phyloP scores from a whole-genome alignment of 2,329 filamentous ascomycete species.

The Epichloe coenophiala region DNA sequence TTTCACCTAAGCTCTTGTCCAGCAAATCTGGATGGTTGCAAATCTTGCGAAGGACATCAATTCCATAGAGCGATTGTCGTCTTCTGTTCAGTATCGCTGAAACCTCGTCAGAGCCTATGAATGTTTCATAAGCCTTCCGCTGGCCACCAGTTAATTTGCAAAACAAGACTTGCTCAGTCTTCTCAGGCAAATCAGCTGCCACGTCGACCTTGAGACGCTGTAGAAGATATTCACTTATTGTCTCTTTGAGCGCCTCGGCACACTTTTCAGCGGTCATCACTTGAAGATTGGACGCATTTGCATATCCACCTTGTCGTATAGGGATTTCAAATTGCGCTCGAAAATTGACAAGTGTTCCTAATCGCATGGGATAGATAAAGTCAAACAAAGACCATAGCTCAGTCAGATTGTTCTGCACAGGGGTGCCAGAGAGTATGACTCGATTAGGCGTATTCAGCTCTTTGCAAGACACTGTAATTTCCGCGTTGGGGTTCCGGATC shows the following conservation, averaged over 20 bases:
- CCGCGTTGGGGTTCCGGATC: slow-evolving; percentile 90
- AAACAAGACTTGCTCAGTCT: slow-evolving; percentile 91
- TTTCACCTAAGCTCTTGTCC: slow-evolving; percentile 42
- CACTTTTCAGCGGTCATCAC: slow-evolving; percentile 91
- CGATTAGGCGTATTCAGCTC: slow-evolving; percentile 81
- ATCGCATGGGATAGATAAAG: slow-evolving; percentile 90
- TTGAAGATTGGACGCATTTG: slow-evolving; percentile 85
- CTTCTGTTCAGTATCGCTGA: slow-evolving; percentile 63
- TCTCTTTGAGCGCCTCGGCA: slow-evolving; percentile 83
- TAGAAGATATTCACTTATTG: slow-evolving; percentile 83
- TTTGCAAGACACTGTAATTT: slow-evolving; percentile 91
- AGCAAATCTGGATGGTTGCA: slow-evolving; percentile 93
- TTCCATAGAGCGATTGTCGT: slow-evolving; percentile 72
- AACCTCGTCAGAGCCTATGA: slow-evolving; percentile 74
- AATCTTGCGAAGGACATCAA: slow-evolving; percentile 87
- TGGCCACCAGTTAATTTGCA: slow-evolving; percentile 77
- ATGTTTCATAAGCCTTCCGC: slow-evolving; percentile 65
- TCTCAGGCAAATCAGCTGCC: slow-evolving; percentile 83
- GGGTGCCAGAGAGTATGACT: slow-evolving; percentile 87
- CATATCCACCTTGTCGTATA: slow-evolving; percentile 85
- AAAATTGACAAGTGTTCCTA: slow-evolving; percentile 86
- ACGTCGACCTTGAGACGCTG: slow-evolving; percentile 91
- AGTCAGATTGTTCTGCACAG: slow-evolving; percentile 91
- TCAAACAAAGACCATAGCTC: slow-evolving; percentile 97
- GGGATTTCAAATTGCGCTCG: slow-evolving; percentile 85